A percentile compares a stretch with the other conserved stretches of the same genome.
Conservation (phyloP, 2,329 filamentous ascomycete species). For the Berkeleyomyces rouxiae region DNA sequence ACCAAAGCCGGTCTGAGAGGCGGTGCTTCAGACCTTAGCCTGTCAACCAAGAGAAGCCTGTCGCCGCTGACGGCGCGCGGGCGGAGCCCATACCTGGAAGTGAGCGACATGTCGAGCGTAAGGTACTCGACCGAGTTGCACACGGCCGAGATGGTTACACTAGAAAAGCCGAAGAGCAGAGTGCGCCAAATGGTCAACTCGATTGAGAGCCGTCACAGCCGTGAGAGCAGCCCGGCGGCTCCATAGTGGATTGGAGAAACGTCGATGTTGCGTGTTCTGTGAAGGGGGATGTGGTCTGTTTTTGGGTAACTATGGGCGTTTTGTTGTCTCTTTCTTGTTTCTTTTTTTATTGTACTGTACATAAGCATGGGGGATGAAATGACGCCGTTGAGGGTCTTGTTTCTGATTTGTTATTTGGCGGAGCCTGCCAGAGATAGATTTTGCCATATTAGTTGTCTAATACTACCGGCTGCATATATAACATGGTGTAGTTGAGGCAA, state of each 20-base stretch:
- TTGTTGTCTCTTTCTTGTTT: not conserved
- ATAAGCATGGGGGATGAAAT: not conserved
- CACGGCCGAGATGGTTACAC: conserved; percentile 31
- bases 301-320: not conserved
- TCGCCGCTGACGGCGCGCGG: conserved; percentile 6
- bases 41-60: conserved; percentile 3
- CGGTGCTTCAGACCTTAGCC: not conserved
- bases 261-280: not conserved
- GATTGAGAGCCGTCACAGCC: conserved; percentile 31
- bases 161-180: conserved; percentile 27
- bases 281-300: not conserved
- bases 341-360: conserved; percentile 6
- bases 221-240: conserved; percentile 25
- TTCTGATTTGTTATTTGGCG: not conserved
- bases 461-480: not conserved
- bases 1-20: not conserved
- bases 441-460: not conserved
- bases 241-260: not conserved
- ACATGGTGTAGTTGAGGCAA: not conserved
- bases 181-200: conserved; percentile 40
- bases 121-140: conserved; percentile 7
- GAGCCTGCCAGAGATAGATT: not conserved
- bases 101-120: conserved; percentile 6
- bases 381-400: not conserved
- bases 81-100: conserved; percentile 7